A percentile compares a stretch with the other conserved stretches of the same genome.
phyloP scores from a whole-genome alignment of 1,284 basidiomycete species.

The Flammula alnicola region DNA sequence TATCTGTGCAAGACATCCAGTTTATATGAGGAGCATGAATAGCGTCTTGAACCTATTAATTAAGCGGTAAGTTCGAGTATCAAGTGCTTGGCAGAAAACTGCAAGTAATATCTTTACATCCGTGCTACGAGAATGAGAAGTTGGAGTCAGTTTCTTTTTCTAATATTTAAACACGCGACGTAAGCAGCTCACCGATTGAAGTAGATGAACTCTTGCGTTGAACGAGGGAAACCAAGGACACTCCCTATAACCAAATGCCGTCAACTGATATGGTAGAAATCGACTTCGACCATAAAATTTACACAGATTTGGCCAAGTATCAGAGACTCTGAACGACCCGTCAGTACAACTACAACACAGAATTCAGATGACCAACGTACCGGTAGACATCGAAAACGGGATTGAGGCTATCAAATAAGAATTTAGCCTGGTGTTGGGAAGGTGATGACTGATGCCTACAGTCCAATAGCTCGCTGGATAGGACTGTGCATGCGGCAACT shows the following conservation, averaged over 20 bases:
- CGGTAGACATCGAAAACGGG: conserved; percentile 56
- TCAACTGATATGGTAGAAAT: not conserved
- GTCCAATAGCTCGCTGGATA: conserved; percentile 46
- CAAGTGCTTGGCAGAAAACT: no score
- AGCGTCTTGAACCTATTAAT: conserved; percentile 64
- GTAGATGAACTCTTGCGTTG: conserved; percentile 53
- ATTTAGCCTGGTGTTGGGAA: not conserved
- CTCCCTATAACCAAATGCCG: conserved; percentile 43
- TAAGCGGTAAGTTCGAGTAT: no score
- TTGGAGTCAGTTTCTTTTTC: no score
- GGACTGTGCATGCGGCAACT: conserved; percentile 50
- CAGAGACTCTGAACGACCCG: conserved; percentile 36
- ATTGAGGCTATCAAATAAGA: conserved; percentile 44
- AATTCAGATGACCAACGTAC: conserved; percentile 25
- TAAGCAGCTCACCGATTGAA: conserved; percentile 34
- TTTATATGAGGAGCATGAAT: conserved; percentile 62
- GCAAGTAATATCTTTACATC: conserved; percentile 16
- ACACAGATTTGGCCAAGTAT: conserved; percentile 44
- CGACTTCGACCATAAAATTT: conserved; percentile 6
- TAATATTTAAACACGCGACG: not conserved
- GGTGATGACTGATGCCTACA: conserved; percentile 29
- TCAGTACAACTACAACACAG: conserved; percentile 2
- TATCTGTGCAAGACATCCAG: conserved; percentile 52
- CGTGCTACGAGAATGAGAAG: conserved; percentile 12
- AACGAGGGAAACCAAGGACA: conserved; percentile 59